Base-by-base conservation (phyloP, 2,329 filamentous ascomycete genomes). In the Colletotrichum tofieldiae region DNA sequence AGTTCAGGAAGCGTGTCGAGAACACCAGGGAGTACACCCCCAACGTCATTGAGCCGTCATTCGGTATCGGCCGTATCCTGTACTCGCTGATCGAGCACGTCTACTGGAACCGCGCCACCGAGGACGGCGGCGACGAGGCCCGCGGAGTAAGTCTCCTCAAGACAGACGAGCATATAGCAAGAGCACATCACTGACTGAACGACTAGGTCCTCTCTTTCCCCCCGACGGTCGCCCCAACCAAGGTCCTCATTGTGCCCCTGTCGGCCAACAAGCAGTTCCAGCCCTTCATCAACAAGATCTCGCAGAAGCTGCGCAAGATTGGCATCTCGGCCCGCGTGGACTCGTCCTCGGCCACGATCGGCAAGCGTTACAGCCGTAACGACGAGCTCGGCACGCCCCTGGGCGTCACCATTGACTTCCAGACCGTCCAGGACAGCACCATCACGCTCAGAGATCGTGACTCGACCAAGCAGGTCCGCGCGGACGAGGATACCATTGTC, bases 41-140 rank as follows among this genome's bases (percentile, higher is more conserved):
- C 72, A 98, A 98, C 80, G 95, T 97, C 59, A 97, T 98, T 77
- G 96, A 99, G 86, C 96, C 96, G 1, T 98, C 96, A 0, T 99
- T 98, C 78, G 96, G 96, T 87, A 97, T 98, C 79, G 96, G 96
- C 72, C 91, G 96, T 77, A 98, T 98, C 74, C 86, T 98, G 71
- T 98, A 98, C 86, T 92, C 93, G 73, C 86, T 99, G 78, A 93
- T 97, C 80, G 96, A 99, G 86, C 96, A 99, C 84, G 92, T 90
- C 81, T 99, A 95, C 89, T 99, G 96, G 96, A 94, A 92, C 65
- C 93, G 96, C 75, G 87, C 81, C 66, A 87, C 81, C 72, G 89
- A 84, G 11, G 82, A 91, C 63, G 92, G 91, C 76, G 92, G 90
- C 74, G 93, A 96, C 76, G 95, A 96, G 82, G 92, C 94, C 65